phyloP scores from a whole-genome alignment of 495 filamentous ascomycete species.

The Penicillium tannophilum region DNA sequence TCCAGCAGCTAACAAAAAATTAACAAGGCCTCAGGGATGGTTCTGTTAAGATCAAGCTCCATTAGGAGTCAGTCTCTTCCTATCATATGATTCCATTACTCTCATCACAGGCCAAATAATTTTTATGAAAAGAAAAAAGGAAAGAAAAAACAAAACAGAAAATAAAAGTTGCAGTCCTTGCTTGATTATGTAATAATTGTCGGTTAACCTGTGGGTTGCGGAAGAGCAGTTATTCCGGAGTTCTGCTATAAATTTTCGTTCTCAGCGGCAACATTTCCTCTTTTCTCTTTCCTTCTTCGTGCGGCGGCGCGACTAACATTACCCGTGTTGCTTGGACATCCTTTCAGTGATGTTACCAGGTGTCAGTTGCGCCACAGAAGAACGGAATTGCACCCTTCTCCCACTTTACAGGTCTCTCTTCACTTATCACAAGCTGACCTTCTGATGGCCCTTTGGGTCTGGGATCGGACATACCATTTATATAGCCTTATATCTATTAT shows the following conservation, averaged over 20 bases:
- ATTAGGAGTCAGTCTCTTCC: constrained; percentile 62
- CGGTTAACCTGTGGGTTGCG: background rate
- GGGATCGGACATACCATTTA: constrained; percentile 49
- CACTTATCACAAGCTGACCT: constrained; percentile 39
- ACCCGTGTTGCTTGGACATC: constrained; percentile 58
- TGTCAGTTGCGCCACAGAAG: constrained; percentile 65
- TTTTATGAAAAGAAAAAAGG: constrained; percentile 25
- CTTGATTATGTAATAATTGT: constrained; percentile 12
- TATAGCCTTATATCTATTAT: too few relatives aligned
- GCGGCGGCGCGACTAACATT: constrained; percentile 59
- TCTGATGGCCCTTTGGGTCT: constrained; percentile 47
- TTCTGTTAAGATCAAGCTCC: constrained; percentile 55
- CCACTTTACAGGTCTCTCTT: constrained; percentile 50
- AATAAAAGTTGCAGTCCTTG: constrained; percentile 10
- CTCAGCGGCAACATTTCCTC: constrained; percentile 20
- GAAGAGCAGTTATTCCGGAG: constrained; percentile 1
- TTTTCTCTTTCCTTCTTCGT: constrained; percentile 57
- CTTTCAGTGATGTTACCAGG: constrained; percentile 50
- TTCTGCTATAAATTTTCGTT: constrained; percentile 32
- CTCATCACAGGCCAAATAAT: constrained; percentile 57
- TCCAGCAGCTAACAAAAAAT: constrained; percentile 16
- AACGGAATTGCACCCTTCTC: constrained; percentile 62
- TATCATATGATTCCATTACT: constrained; percentile 55
- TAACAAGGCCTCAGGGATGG: constrained; percentile 47
- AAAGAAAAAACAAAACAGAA: constrained; percentile 21